phyloP scores from a whole-genome alignment of 2,329 filamentous ascomycete genomes.

The Gliomastix tumulicola region DNA sequence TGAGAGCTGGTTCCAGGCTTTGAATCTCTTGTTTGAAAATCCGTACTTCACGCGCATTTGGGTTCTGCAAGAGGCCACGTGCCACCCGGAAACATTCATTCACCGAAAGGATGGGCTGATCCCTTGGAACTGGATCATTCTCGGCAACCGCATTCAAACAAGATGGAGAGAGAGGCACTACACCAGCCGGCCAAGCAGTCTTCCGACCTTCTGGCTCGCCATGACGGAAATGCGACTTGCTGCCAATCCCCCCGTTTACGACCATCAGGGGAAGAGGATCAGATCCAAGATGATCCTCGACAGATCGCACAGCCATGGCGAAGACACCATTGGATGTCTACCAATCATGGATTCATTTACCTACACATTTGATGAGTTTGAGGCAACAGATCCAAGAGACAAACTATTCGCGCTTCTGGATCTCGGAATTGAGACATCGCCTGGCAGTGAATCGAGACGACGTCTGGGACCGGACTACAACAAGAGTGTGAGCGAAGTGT shows the following conservation, averaged over 20 bases:
- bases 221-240: too few species aligned
- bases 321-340: too few species aligned
- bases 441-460: neutral
- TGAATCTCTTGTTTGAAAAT: neutral
- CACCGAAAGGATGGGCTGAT: neutral
- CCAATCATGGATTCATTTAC: too few species aligned
- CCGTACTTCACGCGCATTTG: neutral
- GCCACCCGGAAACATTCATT: neutral
- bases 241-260: too few species aligned
- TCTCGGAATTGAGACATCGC: neutral
- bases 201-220: too few species aligned
- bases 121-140: neutral
- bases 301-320: too few species aligned
- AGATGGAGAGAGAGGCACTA: too few species aligned
- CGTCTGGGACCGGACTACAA: neutral
- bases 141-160: too few species aligned
- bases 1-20: neutral
- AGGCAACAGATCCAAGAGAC: neutral
- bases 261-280: too few species aligned
- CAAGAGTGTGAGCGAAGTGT: neutral
- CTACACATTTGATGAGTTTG: neutral
- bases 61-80: neutral
- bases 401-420: neutral
- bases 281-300: too few species aligned
- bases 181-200: too few species aligned